These are phyloP conservation scores for Atkinsonella texensis DNA, from an alignment of 2,329 filamentous ascomycete species.

Conservation along the genomic window DNA sequence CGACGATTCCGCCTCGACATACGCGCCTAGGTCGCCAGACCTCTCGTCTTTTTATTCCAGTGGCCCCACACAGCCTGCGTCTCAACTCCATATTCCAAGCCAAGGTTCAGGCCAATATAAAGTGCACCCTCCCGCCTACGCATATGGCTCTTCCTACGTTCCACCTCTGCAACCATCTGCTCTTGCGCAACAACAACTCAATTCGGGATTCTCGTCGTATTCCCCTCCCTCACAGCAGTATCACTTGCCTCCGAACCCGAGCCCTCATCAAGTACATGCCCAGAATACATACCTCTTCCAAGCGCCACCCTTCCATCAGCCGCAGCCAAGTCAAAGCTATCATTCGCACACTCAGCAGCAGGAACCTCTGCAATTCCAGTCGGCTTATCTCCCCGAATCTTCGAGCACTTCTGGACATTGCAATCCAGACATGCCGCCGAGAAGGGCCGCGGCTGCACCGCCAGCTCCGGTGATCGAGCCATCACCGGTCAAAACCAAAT, in stretches of 20 bases:
- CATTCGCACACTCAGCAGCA: slow-evolving; percentile 2
- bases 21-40: slow-evolving; percentile 48
- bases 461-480: slow-evolving; percentile 35
- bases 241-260: slow-evolving; percentile 11
- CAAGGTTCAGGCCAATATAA: slow-evolving; percentile 20
- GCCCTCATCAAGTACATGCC: slow-evolving; percentile 6
- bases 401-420: slow-evolving; percentile 4
- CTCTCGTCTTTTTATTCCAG: slow-evolving; percentile 42
- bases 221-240: slow-evolving; percentile 12
- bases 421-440: slow-evolving; percentile 22
- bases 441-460: slow-evolving; percentile 18
- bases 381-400: background rate
- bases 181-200: slow-evolving; percentile 15
- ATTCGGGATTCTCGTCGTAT: slow-evolving; percentile 14
- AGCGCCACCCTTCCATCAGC: slow-evolving; percentile 7
- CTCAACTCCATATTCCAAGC: slow-evolving; percentile 10
- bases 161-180: slow-evolving; percentile 18
- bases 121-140: slow-evolving; percentile 19
- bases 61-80: slow-evolving; percentile 15
- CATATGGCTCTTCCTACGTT: slow-evolving; percentile 14
- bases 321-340: background rate
- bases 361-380: slow-evolving; percentile 1
- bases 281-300: slow-evolving; percentile 10
- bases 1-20: slow-evolving; percentile 28
- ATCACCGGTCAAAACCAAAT: slow-evolving; percentile 83